Evolutionary conservation across 306 rosid genomes (phyloP).

Genomic region (Canavalia ensiformis): DNA sequence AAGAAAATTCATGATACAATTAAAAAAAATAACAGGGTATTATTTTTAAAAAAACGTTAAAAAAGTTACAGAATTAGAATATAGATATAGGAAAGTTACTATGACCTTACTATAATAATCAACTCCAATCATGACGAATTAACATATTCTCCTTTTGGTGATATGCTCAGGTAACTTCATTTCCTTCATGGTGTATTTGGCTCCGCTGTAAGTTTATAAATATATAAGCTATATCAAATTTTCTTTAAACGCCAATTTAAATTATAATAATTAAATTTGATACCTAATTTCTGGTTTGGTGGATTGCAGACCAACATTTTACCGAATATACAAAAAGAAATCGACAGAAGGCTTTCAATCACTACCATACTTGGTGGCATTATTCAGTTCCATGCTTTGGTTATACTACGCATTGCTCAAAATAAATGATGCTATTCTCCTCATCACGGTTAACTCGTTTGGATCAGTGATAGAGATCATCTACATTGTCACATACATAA

Average conservation of each 20-base stretch:
- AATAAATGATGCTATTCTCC: conserved; percentile 46
- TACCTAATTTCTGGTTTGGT: background rate
- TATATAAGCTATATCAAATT: background rate
- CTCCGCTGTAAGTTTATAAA: conserved; percentile 76
- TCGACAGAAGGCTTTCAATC: conserved; percentile 76
- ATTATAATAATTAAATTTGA: background rate
- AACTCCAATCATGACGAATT: background rate
- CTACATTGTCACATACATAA: conserved; percentile 62
- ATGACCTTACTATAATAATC: background rate
- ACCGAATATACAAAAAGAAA: conserved; percentile 67
- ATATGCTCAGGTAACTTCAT: conserved; percentile 66
- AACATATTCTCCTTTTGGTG: conserved; percentile 32
- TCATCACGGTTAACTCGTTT: conserved; percentile 73
- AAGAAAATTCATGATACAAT: background rate
- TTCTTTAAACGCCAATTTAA: background rate
- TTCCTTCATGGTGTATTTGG: conserved; percentile 78
- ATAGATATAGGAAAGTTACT: background rate
- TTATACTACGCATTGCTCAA: conserved; percentile 67
- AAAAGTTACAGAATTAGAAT: too few species aligned
- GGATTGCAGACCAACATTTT: conserved; percentile 72
- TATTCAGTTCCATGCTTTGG: conserved; percentile 83
- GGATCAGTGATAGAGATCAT: conserved; percentile 68
- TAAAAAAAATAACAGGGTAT: too few species aligned
- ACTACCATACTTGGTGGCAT: conserved; percentile 76
- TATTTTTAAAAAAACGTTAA: too few species aligned